Evolutionary conservation across 2,329 filamentous ascomycete genomes (phyloP), one percentile per base, ranked within the genome.

Genomic region (Podosphaera xanthii): DNA sequence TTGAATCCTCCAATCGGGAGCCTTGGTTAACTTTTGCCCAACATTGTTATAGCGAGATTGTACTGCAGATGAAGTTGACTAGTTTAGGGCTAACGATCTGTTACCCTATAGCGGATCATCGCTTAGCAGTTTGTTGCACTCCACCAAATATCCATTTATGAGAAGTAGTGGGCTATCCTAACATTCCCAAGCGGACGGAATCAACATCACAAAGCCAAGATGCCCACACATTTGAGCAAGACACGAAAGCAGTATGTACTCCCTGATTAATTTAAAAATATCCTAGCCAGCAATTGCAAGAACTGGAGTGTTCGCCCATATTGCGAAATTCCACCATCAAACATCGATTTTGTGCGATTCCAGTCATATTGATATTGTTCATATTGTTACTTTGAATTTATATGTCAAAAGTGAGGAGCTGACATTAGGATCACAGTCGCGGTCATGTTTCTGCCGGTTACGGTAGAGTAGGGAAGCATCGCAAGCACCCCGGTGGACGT

Each of bases 371-470:
- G 5, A 4, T 14, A 14, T 2, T 14, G 40, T 14, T 7, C 10
- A 8, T 44, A 14, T 0, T 3, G n/a, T 7, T 44, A 3, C 10
- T 12, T 8, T 12, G n/a, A 44, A 22, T 35, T 7, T 46, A n/a
- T 58, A 36, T 31, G 34, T 2, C 35, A 38, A 57, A 40, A 34
- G 34, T 31, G 31, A 36, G 44, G 10, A 60, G 64, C 67, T 72
- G 64, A 71, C 64, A 61, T 30, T 22, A 7, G 52, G 4, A 53
- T 62, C 62, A 66, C 72, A 89, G 85, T 80, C 89, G 91, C 80
- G 91, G 91, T 76, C 88, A 98, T 79, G 92, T 98, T 74, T 94
- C 87, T 72, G 88, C 89, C 81, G 92, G 92, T 81, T 84, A 97
- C 77, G 91, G 92, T 80, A 91, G 91, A 83, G 76, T 97, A 74